Percentiles rank a stretch among this genome's conserved stretches.
Evolutionary conservation across 2,329 filamentous ascomycete species (phyloP).

Genomic region (Tolypocladium amazonense): DNA sequence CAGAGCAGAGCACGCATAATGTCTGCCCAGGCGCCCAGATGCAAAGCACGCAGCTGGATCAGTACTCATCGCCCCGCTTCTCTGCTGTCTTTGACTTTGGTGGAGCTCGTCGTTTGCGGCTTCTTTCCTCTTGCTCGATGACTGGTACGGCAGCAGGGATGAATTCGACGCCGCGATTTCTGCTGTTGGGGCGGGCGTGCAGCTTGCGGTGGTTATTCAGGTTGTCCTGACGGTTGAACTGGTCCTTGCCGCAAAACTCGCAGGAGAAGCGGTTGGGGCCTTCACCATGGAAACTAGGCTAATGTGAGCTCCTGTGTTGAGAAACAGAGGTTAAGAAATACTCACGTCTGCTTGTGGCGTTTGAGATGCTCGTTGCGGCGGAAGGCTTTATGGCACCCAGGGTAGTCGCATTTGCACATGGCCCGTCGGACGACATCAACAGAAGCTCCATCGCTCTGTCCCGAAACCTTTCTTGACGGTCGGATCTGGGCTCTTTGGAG

Average conservation of each 20-base stretch:
- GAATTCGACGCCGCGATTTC: slow-evolving; percentile 28
- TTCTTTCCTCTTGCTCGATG: slow-evolving; percentile 29
- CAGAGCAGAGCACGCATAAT: background rate
- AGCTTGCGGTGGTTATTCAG: slow-evolving; percentile 31
- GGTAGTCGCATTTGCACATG: slow-evolving; percentile 34
- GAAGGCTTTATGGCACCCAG: slow-evolving; percentile 36
- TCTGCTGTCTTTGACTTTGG: slow-evolving; percentile 23
- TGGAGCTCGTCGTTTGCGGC: slow-evolving; percentile 26
- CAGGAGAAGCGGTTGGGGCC: slow-evolving; percentile 28
- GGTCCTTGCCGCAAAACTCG: slow-evolving; percentile 30
- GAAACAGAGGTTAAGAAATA: slow-evolving; percentile 3
- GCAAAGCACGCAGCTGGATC: slow-evolving; percentile 3
- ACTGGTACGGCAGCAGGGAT: slow-evolving; percentile 27
- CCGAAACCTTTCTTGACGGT: slow-evolving; percentile 16
- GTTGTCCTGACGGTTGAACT: slow-evolving; percentile 30
- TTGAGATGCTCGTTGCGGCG: slow-evolving; percentile 46
- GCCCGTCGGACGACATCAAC: slow-evolving; percentile 26
- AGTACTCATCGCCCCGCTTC: slow-evolving; percentile 20
- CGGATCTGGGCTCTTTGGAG: slow-evolving; percentile 31
- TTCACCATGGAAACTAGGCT: slow-evolving; percentile 23
- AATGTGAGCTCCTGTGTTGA: background rate
- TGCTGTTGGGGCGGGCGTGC: slow-evolving; percentile 26
- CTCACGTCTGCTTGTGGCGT: slow-evolving; percentile 42
- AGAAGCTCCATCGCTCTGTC: slow-evolving; percentile 15
- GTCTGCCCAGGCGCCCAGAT: background rate